phyloP scores from a whole-genome alignment of 2,329 filamentous ascomycete species.

The Arachnopeziza araneosa region DNA sequence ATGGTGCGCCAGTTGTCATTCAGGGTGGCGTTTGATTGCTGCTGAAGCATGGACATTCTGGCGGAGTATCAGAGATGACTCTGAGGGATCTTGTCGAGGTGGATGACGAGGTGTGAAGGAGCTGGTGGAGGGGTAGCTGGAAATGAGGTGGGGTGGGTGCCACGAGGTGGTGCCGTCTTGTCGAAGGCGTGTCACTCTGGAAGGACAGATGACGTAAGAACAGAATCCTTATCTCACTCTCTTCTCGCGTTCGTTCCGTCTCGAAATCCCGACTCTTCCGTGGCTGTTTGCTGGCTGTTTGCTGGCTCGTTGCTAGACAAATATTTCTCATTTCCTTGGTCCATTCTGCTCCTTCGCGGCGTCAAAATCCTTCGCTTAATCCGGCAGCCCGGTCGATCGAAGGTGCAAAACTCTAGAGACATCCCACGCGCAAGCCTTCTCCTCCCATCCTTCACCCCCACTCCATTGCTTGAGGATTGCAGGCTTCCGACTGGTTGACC shows the following conservation, averaged over 20 bases:
- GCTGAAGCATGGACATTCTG: conserved; percentile 61
- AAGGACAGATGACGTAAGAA: neutral
- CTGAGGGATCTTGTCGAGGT: neutral
- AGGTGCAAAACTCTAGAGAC: neutral
- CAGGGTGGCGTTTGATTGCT: conserved; percentile 55
- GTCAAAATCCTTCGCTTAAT: neutral
- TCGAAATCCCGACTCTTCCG: neutral
- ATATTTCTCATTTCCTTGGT: neutral
- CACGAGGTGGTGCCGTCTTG: no score
- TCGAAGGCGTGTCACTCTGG: no score
- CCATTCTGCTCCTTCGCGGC: neutral
- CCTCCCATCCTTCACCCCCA: neutral
- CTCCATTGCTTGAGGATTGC: neutral
- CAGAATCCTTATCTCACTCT: neutral
- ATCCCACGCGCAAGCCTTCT: neutral
- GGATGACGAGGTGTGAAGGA: neutral
- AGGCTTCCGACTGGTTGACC: neutral
- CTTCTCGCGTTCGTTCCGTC: neutral
- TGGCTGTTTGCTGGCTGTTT: neutral
- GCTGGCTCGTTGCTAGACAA: neutral
- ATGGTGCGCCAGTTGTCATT: conserved; percentile 76
- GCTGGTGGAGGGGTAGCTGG: neutral
- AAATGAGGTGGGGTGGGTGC: neutral
- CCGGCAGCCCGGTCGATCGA: no score
- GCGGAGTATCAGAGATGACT: neutral